Conservation (phyloP, 306 rosid species). For the Prunus armeniaca region DNA sequence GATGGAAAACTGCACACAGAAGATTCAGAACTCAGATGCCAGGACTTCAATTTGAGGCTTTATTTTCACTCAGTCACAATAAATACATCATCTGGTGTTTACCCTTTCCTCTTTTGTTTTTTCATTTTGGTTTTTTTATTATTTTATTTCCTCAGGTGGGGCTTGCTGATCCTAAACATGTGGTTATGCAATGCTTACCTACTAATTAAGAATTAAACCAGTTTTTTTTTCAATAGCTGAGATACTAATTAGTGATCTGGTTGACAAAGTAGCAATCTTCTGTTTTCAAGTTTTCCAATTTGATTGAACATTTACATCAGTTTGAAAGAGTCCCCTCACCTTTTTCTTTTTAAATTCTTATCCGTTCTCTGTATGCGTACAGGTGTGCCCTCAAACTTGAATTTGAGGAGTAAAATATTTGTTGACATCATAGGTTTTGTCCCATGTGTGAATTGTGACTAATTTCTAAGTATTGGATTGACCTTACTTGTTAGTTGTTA, state of each 20-base stretch:
- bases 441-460: not conserved
- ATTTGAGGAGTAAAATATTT: not conserved
- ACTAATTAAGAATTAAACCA: not conserved
- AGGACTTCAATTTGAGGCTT: constrained; percentile 9
- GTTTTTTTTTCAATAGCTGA: not conserved
- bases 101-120: not conserved
- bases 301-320: not conserved
- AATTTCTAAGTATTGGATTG: constrained; percentile 17
- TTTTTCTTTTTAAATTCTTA: not conserved
- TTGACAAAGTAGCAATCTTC: not conserved
- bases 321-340: constrained; percentile 11
- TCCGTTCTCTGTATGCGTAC: constrained; percentile 2
- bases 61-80: not conserved
- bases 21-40: constrained; percentile 2
- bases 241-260: not conserved
- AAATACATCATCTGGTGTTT: not conserved
- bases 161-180: not conserved
- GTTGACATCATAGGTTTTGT: constrained; percentile 18
- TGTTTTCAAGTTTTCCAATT: not conserved
- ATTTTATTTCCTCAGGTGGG: not conserved
- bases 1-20: not conserved
- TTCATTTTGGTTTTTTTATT: not conserved
- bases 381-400: not conserved
- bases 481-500: not conserved
- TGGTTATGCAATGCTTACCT: not conserved